Percentiles rank a stretch among this genome's conserved stretches.
Conservation (phyloP, 2,329 filamentous ascomycete genomes). For the Metarhizium sp. region DNA sequence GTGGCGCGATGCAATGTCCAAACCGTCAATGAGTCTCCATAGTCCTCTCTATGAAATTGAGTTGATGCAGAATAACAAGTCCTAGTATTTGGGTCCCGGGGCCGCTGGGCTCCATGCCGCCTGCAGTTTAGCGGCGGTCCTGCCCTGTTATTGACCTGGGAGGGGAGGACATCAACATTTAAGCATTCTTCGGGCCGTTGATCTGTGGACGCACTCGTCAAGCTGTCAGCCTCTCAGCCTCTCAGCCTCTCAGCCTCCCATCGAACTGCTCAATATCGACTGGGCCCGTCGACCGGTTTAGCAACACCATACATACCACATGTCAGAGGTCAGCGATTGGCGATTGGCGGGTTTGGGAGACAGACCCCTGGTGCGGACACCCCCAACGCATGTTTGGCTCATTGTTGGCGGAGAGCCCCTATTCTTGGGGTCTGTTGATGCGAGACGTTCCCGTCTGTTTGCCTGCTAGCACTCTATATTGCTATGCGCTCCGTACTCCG, state of each 20-base stretch:
- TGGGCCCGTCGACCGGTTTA: no score
- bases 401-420: neutral
- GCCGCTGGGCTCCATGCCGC: constrained; percentile 1
- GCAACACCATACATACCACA: neutral
- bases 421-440: neutral
- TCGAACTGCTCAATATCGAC: no score
- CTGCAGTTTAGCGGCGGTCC: constrained; percentile 2
- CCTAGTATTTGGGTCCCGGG: neutral
- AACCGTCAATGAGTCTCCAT: neutral
- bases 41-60: neutral
- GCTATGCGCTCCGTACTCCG: no score
- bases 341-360: neutral
- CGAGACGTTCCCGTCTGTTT: no score
- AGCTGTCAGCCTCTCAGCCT: no score
- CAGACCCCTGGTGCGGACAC: neutral
- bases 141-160: constrained; percentile 1
- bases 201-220: no score
- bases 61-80: neutral
- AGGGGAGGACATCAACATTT: neutral
- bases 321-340: neutral
- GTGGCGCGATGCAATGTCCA: no score
- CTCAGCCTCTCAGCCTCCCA: no score
- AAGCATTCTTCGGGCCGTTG: no score
- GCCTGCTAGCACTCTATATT: no score
- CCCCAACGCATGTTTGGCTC: neutral